Percentiles rank a stretch among this genome's conserved stretches.
Evolutionary conservation across 257 asterid genomes (phyloP).

Genomic region (Solanum boliviense): DNA sequence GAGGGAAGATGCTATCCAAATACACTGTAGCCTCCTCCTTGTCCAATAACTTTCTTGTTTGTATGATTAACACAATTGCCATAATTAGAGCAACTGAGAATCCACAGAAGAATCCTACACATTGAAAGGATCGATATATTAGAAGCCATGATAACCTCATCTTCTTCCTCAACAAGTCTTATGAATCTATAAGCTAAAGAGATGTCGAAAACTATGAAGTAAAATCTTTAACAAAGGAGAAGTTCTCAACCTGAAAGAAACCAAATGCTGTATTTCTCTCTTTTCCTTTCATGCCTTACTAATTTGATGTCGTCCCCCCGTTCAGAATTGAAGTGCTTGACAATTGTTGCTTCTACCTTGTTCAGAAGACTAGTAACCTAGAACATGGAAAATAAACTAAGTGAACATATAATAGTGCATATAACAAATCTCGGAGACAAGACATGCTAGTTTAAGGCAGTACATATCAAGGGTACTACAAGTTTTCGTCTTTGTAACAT

Average conservation of each 20-base stretch:
- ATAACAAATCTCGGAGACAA: background rate
- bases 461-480: background rate
- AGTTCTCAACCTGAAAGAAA: constrained; percentile 32
- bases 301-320: constrained; percentile 38
- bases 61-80: constrained; percentile 26
- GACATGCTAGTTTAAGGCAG: background rate
- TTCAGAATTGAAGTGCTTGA: constrained; percentile 49
- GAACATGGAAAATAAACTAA: background rate
- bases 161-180: background rate
- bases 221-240: background rate
- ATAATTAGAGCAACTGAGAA: constrained; percentile 41
- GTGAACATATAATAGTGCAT: background rate
- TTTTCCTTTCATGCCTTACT: constrained; percentile 31
- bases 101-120: constrained; percentile 44
- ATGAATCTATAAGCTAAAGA: background rate
- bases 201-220: background rate
- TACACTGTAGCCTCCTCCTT: constrained; percentile 24
- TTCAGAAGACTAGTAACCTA: constrained; percentile 41
- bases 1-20: constrained; percentile 58
- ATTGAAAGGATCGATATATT: background rate
- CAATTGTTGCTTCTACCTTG: constrained; percentile 38
- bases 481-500: background rate
- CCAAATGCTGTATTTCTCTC: constrained; percentile 30
- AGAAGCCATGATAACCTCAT: background rate
- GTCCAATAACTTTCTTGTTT: constrained; percentile 27